Evolutionary conservation across 164 flowering plant genomes (phyloP).

Genomic region (Euptelea pleiosperma): DNA sequence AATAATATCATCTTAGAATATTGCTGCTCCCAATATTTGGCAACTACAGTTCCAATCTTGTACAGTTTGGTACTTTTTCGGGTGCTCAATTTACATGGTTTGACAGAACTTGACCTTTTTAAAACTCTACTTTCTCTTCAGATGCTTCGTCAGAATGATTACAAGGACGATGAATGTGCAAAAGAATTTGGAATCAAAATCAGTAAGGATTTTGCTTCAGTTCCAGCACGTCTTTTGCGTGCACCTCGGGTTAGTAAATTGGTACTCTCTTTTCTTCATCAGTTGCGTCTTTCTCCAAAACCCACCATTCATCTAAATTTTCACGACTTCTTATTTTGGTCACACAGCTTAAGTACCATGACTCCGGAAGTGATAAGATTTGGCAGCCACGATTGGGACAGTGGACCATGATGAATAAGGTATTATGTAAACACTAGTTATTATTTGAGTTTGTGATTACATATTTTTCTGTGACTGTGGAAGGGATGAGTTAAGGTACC

Average conservation of each 20-base stretch:
- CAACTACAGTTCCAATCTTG: no score
- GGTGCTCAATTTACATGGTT: no score
- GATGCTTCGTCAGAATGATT: conserved; percentile 69
- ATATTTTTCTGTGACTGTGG: no score
- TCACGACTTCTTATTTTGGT: neutral
- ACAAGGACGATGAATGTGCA: conserved; percentile 57
- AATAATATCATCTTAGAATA: no score
- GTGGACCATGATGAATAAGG: conserved; percentile 74
- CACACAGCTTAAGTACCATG: conserved; percentile 16
- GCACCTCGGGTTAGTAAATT: conserved; percentile 56
- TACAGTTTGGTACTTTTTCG: no score
- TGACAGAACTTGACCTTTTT: neutral
- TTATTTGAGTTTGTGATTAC: no score
- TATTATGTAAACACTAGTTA: no score
- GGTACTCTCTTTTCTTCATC: neutral
- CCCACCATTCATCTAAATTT: neutral
- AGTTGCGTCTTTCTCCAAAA: neutral
- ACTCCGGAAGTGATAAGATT: no score
- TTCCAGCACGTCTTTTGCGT: conserved; percentile 73
- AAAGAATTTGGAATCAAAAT: conserved; percentile 74
- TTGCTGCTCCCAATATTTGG: no score
- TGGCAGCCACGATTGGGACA: conserved; percentile 75
- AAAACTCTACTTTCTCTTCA: conserved; percentile 11
- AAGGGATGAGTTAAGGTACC: neutral
- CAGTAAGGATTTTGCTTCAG: conserved; percentile 59